Evolutionary conservation across 2,329 filamentous ascomycete genomes (phyloP), one percentile per base, ranked within the genome.

Genomic region (Fusarium drepaniforme): DNA sequence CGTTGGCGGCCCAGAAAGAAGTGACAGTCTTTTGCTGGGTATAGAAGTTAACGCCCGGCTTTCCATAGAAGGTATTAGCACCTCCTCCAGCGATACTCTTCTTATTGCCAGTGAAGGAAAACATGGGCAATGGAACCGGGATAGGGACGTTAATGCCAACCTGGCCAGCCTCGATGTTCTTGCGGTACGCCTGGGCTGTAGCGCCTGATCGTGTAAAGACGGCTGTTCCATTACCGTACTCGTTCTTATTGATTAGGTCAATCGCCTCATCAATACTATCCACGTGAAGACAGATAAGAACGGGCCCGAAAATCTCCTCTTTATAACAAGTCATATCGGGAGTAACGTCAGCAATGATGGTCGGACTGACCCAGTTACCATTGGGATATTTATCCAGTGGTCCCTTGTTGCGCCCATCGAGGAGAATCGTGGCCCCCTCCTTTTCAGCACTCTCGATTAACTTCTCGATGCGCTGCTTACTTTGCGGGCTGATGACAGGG

Each of bases 11-110:
- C 63, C 63, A 65, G 21, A 58, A 59, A 11, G 94, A 92, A 63
- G 96, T 98, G 51, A 98, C 96, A 2, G 96, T 98, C 93, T 98
- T 98, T 81, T 93, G 90, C 86, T 98, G 96, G 4, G 96, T 98
- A 85, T 97, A 98, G 82, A 98, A 98, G 80, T 93, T 91, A 81
- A 98, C 84, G 28, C 96, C 96, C 0, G 95, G 94, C 84, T 94
- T 93, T 72, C 96, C 96, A 85, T 98, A 98, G 82, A 98, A 98
- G 16, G 95, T 97, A 85, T 90, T 97, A 25, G 94, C 93, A 67
- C 96, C 96, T 62, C 95, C 95, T 64, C 96, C 96, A 0, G 96
- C 96, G 66, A 98, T 88, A 81, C 92, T 94, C 89, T 93, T 95
- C 33, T 35, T 35, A 11, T 35, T 35, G 33, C 33, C 33, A 12